Evolutionary conservation across 148 eudicot genomes (phyloP), one percentile per base, ranked within the genome.

Genomic region (Beta vulgaris): DNA sequence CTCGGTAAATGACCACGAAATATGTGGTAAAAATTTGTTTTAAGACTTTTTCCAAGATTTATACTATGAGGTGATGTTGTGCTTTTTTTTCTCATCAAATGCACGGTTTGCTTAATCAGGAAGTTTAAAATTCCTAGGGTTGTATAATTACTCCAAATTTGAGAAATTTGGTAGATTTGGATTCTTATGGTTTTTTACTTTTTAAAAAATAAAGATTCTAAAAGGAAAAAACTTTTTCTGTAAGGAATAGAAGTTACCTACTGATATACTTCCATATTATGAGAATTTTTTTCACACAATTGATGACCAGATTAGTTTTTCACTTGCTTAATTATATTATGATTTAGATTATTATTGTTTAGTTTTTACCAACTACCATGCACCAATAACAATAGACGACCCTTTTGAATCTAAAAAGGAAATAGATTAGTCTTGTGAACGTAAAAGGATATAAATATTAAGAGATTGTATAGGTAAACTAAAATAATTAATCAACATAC

Each of bases 61-160:
- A 63, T 14, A 48, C 2, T 74, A 21, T 74, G 34, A 62, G 34
- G n/a, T 9, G 5, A 36, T 32, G 34, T 34, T 28, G 62, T 21
- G 77, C 70, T 48, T 54, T 73, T 59, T 6, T 73, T 40, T 60
- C 57, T 73, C 67, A 60, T 42, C 40, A 59, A 43, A 35, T 36
- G 18, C 37, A n/a, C 19, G 18, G 73, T 70, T 51, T 70, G 54
- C 73, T 39, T 73, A 15, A 58, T 37, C 8, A 42, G 46, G 40
- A 58, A 40, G 51, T 26, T 40, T 40, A 3, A 48, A 18, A n/a
- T n/a, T n/a, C n/a, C n/a, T n/a, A n/a, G n/a, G n/a, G n/a, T n/a
- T 48, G 53, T 48, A 48, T 14, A 48, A 14, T 48, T 7, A 48
- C 36, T 60, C 62, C 26, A 44, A 19, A 73, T 28, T 28, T n/a